phyloP scores from a whole-genome alignment of 208 protist species.

The Naegleria lovaniensis region DNA sequence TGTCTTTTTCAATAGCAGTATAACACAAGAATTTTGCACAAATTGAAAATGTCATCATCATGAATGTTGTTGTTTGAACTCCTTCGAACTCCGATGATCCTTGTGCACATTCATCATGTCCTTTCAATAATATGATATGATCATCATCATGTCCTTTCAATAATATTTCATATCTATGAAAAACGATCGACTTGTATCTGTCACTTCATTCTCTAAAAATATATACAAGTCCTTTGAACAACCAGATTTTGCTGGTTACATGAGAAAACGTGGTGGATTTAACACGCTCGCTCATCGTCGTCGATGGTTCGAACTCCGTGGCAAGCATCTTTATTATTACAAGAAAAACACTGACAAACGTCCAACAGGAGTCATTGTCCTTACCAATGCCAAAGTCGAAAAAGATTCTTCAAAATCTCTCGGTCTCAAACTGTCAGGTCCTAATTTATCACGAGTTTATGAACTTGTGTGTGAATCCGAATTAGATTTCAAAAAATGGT shows the following conservation, averaged over 20 bases:
- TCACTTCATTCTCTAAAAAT: no score
- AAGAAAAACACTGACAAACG: neutral
- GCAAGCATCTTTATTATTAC: slow-evolving; percentile 5
- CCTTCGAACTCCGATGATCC: no score
- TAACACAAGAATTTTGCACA: no score
- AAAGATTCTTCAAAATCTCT: neutral
- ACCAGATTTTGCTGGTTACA: slow-evolving; percentile 20
- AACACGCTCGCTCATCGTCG: neutral
- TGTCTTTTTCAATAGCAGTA: no score
- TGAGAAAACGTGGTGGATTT: neutral
- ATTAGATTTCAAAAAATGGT: neutral
- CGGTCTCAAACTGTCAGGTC: neutral
- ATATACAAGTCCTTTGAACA: neutral
- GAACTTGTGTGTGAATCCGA: neutral
- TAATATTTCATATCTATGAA: no score
- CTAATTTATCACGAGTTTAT: neutral
- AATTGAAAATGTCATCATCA: no score
- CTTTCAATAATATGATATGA: no score
- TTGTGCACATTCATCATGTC: no score
- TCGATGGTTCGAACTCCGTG: neutral
- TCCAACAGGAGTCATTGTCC: slow-evolving; percentile 11
- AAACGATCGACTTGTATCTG: no score
- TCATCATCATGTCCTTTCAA: no score
- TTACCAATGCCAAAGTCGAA: neutral
- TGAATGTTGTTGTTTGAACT: no score